A percentile compares a stretch with the other conserved stretches of the same genome.
Conservation (phyloP, 2,329 filamentous ascomycete genomes). For the Fusarium compactum region DNA sequence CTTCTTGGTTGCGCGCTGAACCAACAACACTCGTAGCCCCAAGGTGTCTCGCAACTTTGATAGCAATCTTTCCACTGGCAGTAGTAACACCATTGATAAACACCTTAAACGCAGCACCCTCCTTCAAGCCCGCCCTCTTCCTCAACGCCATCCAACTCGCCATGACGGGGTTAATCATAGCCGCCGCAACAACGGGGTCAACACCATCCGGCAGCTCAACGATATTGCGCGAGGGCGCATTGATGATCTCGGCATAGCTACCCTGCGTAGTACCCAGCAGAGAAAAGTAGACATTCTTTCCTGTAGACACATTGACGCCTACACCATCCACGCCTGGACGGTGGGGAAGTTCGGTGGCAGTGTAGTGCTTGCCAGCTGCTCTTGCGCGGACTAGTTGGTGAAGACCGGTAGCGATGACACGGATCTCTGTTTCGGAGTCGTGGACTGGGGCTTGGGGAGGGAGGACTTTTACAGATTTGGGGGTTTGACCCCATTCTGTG, state of each 20-base stretch:
- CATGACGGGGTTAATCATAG: slow-evolving; percentile 66
- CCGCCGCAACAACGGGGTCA: slow-evolving; percentile 64
- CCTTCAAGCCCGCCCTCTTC: slow-evolving; percentile 53
- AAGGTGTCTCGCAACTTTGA: slow-evolving; percentile 59
- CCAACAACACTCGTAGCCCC: slow-evolving; percentile 65
- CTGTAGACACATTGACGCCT: slow-evolving; percentile 58
- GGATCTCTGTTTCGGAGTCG: slow-evolving; percentile 60
- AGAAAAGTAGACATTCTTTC: slow-evolving; percentile 63
- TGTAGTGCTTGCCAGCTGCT: slow-evolving; percentile 67
- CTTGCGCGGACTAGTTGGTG: slow-evolving; percentile 66
- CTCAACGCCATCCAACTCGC: slow-evolving; percentile 69
- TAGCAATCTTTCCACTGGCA: slow-evolving; percentile 63
- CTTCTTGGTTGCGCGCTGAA: slow-evolving; percentile 60
- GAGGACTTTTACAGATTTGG: slow-evolving; percentile 47
- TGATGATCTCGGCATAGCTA: slow-evolving; percentile 62
- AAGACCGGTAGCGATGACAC: slow-evolving; percentile 63
- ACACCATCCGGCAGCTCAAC: slow-evolving; percentile 58
- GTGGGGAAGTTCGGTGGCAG: slow-evolving; percentile 62
- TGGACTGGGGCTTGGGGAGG: slow-evolving; percentile 52
- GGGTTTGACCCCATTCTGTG: slow-evolving; percentile 53
- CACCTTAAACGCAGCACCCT: slow-evolving; percentile 57
- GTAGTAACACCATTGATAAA: slow-evolving; percentile 67
- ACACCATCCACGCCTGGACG: slow-evolving; percentile 66
- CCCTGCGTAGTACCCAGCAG: slow-evolving; percentile 53
- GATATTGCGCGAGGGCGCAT: slow-evolving; percentile 56